Evolutionary conservation across 768 basidiomycete genomes (phyloP), one percentile per base, ranked within the genome.

Genomic region (Gymnopilus junonius): DNA sequence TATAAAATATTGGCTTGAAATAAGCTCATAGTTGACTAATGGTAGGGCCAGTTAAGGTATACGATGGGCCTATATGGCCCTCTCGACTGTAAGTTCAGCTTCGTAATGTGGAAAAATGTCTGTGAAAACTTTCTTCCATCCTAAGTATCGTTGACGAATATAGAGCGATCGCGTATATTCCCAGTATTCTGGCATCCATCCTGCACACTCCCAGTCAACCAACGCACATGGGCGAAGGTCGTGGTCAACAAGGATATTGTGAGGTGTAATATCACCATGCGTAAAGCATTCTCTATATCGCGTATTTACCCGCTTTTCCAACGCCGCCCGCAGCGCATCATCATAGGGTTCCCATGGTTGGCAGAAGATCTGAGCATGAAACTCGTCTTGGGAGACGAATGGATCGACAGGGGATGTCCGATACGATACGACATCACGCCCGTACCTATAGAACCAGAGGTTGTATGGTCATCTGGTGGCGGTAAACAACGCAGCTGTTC

Each of bases 111-210:
- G 56, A 39, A 65, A 62, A 11, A 65, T 58, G 20, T 62, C 50
- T 32, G 46, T 50, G 46, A 65, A 58, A 1, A 59, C 48, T 40
- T 61, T 27, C 39, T 58, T 51, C 64, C 64, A 65, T 43, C n/a
- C 60, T 4, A 50, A 8, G 42, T 65, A 62, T 35, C 35, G 50
- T 27, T 65, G 50, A 27, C 61, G 61, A 23, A 35, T 7, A 42
- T 54, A 62, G 8, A 45, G 46, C 23, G 56, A n/a, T 51, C 57
- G 31, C 20, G 64, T 62, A 53, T 66, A 68, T 20, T 70, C 64
- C 67, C 68, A 70, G 46, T 69, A 69, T 50, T 71, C 70, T 15
- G 68, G 68, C 55, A 68, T 59, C 68, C 68, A 71, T 35, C 55
- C 70, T 39, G 70, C 66, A 55, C 67, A 68, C 32, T 69, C 65